Base-by-base conservation (phyloP, 805 yeast species). In the Candida ficus region DNA sequence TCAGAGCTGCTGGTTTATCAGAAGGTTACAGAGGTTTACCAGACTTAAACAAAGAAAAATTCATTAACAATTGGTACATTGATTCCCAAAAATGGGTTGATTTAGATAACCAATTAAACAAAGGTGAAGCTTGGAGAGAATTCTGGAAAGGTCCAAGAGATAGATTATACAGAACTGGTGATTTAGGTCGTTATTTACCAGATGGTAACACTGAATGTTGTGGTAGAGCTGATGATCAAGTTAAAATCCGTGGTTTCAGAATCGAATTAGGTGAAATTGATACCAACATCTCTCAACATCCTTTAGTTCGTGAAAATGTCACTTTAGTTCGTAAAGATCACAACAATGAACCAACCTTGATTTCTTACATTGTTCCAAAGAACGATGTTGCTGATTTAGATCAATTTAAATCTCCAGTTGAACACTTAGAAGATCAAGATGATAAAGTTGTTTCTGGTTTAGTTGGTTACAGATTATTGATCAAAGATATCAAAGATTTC, bases 151-250 rank as follows among this genome's bases (percentile, higher is more conserved):
- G 98, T 0, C 96, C 96, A 52, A 78, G 99, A 58, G 99, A 95
- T 63, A 76, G 99, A 57, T 67, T 95, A 44, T 93, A 93, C 70
- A 76, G 98, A 65, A 91, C 98, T 33, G 99, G 99, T 52, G 99
- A 93, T 64, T 71, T 93, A 49, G 99, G 99, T 40, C 79, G 99
- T 53, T 93, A 95, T 61, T 68, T 90, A 44, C 97, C 98, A 7
- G 96, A 90, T 58, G 99, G 99, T 42, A 87, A 93, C 66, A 89
- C 93, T 53, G 99, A 93, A 69, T 91, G 97, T 63, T 84, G 95
- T 60, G 99, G 99, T 44, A 79, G 99, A 62, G 99, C 99, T 21
- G 99, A 93, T 66, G 98, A 91, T 60, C 99, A 93, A 64, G 96
- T 93, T 46, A 93, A 93, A 64, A 93, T 93, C 51, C 80, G 99